Percentiles rank a stretch among this genome's conserved stretches.
Evolutionary conservation across 2,329 filamentous ascomycete species (phyloP).

Genomic region (Xenoacremonium recifei): DNA sequence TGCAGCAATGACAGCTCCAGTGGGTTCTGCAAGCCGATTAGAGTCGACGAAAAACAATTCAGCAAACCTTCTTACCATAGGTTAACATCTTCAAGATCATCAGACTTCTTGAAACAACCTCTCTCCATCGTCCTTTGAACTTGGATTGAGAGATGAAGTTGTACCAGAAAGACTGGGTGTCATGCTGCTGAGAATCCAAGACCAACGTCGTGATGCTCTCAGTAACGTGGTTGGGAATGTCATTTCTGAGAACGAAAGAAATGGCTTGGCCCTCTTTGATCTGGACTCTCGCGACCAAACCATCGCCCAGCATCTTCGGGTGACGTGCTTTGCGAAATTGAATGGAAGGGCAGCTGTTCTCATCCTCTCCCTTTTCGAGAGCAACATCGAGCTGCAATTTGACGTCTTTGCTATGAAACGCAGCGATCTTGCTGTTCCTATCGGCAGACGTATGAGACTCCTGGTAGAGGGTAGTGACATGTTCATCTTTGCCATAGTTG

Average conservation of each 20-base stretch:
- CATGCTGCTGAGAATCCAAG: conserved; percentile 62
- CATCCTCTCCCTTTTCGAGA: conserved; percentile 53
- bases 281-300: conserved; percentile 58
- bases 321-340: conserved; percentile 53
- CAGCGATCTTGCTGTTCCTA: conserved; percentile 56
- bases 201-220: conserved; percentile 56
- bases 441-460: conserved; percentile 37
- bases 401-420: conserved; percentile 58
- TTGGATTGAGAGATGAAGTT: conserved; percentile 70
- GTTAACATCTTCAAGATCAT: conserved; percentile 76
- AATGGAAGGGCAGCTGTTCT: conserved; percentile 48
- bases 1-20: conserved; percentile 72
- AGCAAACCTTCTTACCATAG: conserved; percentile 40
- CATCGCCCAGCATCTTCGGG: conserved; percentile 56
- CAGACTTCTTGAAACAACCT: conserved; percentile 68
- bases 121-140: conserved; percentile 71
- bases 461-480: conserved; percentile 57
- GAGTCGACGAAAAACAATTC: too few species aligned
- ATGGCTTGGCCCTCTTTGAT: conserved; percentile 66
- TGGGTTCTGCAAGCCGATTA: conserved; percentile 54
- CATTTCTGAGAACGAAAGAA: conserved; percentile 67
- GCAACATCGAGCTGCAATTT: conserved; percentile 68
- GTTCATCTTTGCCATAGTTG: conserved; percentile 64
- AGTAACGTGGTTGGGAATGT: conserved; percentile 56
- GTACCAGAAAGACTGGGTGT: conserved; percentile 71